Evolutionary conservation across 2,329 filamentous ascomycete species (phyloP), one percentile per base, ranked within the genome.

Genomic region (Lachnellula occidentalis): DNA sequence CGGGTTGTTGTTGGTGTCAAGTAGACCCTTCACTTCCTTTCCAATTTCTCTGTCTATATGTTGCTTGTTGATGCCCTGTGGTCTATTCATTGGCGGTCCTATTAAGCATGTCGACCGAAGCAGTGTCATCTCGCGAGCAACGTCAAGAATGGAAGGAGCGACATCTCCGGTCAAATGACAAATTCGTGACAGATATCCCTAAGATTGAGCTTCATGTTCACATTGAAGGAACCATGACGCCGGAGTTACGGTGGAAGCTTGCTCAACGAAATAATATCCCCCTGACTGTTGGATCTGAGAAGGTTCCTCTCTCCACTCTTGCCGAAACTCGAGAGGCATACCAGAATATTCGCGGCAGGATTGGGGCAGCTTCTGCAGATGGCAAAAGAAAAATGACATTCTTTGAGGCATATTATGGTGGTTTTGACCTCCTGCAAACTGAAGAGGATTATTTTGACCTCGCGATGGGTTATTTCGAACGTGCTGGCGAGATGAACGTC

Each of bases 131-230:
- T 9, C 55, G 53, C 22, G 46, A 53, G 17, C 36, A 57, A 31
- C 56, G 58, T 15, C 56, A 52, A 48, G 46, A 61, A 34, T 55
- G 45, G 43, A 47, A 51, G 47, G 12, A 34, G 5, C 48, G 42
- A 9, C 51, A 57, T 17, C 43, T 61, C 12, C 41, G 9, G 19
- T 50, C 46, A 36, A 49, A 56, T n/a, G 51, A 61, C 70, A 69
- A 73, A 34, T 83, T 88, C 66, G 76, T 90, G 43, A 68, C 72
- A 48, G 75, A 75, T 31, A 77, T 91, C 27, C 87, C 88, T 58
- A 91, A 91, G 74, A 86, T 85, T 71, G 88, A 92, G 70, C 87
- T 91, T 66, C 88, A 92, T 71, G 79, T 91, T 54, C 88, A 92
- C 67, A 76, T 92, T 19, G 88, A 91, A 71, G 88, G 88, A 54